phyloP scores from a whole-genome alignment of 768 basidiomycete species.

The Rhizopogon sp. region DNA sequence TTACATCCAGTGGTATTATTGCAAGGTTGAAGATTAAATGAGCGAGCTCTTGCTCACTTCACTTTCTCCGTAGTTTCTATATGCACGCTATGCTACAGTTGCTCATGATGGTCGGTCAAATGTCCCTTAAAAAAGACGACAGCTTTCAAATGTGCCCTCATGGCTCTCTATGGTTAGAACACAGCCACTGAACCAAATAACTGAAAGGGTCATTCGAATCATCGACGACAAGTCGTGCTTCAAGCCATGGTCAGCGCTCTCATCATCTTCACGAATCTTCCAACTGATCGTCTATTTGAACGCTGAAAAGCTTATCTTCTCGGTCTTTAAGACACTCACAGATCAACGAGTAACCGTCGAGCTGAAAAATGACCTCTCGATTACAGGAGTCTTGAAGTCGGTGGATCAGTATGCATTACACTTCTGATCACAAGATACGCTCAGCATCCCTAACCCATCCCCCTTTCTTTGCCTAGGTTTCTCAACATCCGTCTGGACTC shows the following conservation, averaged over 20 bases:
- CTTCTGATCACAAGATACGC: background rate
- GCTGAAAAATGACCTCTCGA: conserved; percentile 97
- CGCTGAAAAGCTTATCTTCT: conserved; percentile 75
- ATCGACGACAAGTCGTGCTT: background rate
- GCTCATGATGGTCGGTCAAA: no score
- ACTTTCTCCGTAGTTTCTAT: no score
- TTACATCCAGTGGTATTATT: no score
- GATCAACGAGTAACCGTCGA: conserved; percentile 97
- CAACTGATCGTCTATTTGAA: background rate
- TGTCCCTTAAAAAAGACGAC: no score
- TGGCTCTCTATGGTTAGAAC: background rate
- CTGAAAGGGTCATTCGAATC: background rate
- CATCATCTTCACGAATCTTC: conserved; percentile 5
- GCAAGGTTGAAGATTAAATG: no score
- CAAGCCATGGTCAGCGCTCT: conserved; percentile 20
- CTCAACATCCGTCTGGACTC: conserved; percentile 95
- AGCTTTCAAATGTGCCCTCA: no score
- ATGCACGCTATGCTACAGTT: no score
- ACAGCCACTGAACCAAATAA: background rate
- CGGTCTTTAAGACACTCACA: conserved; percentile 98
- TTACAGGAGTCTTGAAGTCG: conserved; percentile 92
- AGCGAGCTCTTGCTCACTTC: no score
- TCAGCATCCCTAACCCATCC: background rate
- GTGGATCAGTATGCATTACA: conserved; percentile 82
- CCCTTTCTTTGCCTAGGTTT: conserved; percentile 46